These are phyloP conservation scores for Flaveria trinervia DNA, from an alignment of 129 eudicot genomes.

Conservation along the genomic window DNA sequence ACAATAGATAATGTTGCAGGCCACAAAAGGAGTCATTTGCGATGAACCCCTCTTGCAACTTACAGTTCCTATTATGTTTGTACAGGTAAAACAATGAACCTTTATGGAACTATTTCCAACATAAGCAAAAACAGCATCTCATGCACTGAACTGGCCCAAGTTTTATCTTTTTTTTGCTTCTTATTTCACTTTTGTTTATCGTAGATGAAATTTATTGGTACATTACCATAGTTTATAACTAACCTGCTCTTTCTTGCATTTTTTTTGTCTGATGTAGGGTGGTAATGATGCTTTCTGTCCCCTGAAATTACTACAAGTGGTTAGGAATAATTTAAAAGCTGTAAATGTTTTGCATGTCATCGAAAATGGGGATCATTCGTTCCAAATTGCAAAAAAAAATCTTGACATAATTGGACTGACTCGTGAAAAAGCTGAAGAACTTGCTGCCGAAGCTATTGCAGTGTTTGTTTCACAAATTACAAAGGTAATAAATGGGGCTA, in stretches of 20 bases:
- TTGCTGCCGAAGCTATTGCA: constrained; percentile 64
- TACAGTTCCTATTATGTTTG: constrained; percentile 71
- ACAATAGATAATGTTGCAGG: constrained; percentile 42
- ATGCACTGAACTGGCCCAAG: neutral
- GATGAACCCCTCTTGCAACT: constrained; percentile 72
- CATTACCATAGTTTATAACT: neutral
- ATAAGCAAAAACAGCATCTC: constrained; percentile 15
- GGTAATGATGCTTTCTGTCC: constrained; percentile 78
- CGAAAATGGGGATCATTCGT: constrained; percentile 90
- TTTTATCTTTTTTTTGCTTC: neutral
- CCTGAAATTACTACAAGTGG: constrained; percentile 55
- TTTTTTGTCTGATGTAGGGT: constrained; percentile 50
- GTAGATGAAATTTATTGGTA: constrained; percentile 5
- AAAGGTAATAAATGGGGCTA: constrained; percentile 18
- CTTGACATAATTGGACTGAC: constrained; percentile 51
- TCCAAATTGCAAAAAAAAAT: constrained; percentile 79
- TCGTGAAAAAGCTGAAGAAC: constrained; percentile 62
- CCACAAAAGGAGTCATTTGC: constrained; percentile 58
- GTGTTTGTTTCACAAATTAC: constrained; percentile 47
- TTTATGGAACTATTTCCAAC: constrained; percentile 7
- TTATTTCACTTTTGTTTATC: neutral
- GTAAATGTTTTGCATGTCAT: constrained; percentile 57
- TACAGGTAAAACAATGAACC: constrained; percentile 54
- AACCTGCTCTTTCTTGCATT: neutral
- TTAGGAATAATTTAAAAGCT: constrained; percentile 54